Base-by-base conservation (phyloP, 345 rosid species). In the Firmiana major region DNA sequence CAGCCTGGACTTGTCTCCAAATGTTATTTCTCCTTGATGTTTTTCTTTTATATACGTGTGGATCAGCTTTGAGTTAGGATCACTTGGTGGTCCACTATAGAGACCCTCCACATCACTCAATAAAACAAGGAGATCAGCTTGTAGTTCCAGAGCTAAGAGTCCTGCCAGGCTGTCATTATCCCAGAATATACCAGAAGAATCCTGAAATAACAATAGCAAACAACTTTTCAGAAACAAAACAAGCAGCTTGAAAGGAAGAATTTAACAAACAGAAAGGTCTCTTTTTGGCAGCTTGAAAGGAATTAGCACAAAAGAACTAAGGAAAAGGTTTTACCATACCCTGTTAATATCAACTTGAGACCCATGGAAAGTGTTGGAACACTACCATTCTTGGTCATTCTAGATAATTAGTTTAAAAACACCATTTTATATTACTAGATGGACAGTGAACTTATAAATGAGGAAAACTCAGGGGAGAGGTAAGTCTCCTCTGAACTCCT, bases 161-260 rank as follows among this genome's bases (percentile, higher is more conserved):
- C 87, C 93, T 24, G 95, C 91, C 77, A 91, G 85, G 81, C 95
- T 91, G 73, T 91, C 95, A 79, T 91, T 91, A 76, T 91, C 95
- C 95, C 95, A 91, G 75, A 91, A 91, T 79, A 91, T 91, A 65
- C 95, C 95, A 53, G 91, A 91, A 48, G 91, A 86, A 86, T 91
- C 95, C 95, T 91, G 93, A 81, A 82, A 79, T 22, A 75, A 31
- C 9, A 48, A 0, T 46, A 31, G 13, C 68, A 63, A 48, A 28
- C 67, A 48, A 34, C 31, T 63, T 65, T 28, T 45, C 19, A 36
- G 26, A 63, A 75, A 48, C 55, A n/a, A 48, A 76, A 71, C 16
- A 13, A 66, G 45, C 75, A 71, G 40, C 49, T 62, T 19, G 15
- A 73, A 63, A 71, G 22, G 28, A 63, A 70, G 21, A 45, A 71